phyloP scores from a whole-genome alignment of 805 yeast genomes.

The Cyberlindnera xishuangbannaensis region DNA sequence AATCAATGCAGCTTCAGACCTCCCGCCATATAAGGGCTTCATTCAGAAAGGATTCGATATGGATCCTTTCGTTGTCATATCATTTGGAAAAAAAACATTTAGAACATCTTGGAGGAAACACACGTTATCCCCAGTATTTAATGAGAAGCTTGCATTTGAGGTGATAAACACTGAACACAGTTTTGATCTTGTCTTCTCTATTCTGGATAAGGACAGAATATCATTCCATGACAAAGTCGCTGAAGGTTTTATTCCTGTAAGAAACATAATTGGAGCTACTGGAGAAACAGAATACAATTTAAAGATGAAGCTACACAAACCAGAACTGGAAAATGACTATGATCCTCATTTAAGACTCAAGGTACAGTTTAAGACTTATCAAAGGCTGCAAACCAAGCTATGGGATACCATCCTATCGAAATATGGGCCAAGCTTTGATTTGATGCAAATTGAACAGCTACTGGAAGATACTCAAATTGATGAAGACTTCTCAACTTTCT shows the following conservation, averaged over 20 bases:
- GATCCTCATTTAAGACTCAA: constrained; percentile 53
- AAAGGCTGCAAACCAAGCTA: constrained; percentile 54
- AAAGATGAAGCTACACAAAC: constrained; percentile 29
- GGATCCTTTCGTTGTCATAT: constrained; percentile 93
- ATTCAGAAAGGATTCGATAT: constrained; percentile 73
- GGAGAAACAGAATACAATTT: constrained; percentile 26
- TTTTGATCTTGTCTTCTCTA: constrained; percentile 62
- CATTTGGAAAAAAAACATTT: constrained; percentile 84
- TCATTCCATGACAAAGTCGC: constrained; percentile 85
- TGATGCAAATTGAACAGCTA: constrained; percentile 51
- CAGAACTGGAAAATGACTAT: constrained; percentile 23
- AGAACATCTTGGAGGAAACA: constrained; percentile 83
- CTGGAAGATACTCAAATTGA: constrained; percentile 16
- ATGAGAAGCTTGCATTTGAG: constrained; percentile 77
- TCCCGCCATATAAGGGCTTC: constrained; percentile 68
- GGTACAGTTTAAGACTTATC: constrained; percentile 64
- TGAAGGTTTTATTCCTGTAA: constrained; percentile 48
- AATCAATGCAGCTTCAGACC: constrained; percentile 61
- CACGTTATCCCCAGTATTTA: constrained; percentile 73
- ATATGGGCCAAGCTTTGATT: constrained; percentile 37
- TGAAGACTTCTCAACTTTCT: constrained; percentile 19
- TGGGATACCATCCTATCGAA: constrained; percentile 61
- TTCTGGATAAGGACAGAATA: constrained; percentile 79
- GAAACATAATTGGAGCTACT: constrained; percentile 32
- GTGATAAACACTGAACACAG: constrained; percentile 58